phyloP scores from a whole-genome alignment of 306 rosid species.

The Cicer bijugum region DNA sequence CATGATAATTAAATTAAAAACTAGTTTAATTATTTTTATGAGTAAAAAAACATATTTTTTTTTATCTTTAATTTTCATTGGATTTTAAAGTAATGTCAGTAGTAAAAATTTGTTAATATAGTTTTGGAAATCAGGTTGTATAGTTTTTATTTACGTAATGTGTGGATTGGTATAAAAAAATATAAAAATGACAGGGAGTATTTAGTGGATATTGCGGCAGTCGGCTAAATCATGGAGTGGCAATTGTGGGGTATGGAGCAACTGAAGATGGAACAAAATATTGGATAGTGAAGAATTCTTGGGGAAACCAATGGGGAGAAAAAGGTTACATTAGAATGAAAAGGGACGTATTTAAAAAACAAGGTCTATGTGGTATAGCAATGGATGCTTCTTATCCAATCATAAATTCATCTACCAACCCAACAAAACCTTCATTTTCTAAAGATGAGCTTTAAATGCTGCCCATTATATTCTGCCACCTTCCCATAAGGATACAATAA shows the following conservation, averaged over 20 bases:
- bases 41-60: no score
- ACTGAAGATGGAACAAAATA: slow-evolving; percentile 74
- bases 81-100: no score
- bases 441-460: slow-evolving; percentile 63
- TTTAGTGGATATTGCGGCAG: slow-evolving; percentile 72
- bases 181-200: slow-evolving; percentile 62
- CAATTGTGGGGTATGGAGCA: slow-evolving; percentile 78
- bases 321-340: slow-evolving; percentile 78
- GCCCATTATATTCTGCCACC: no score
- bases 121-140: no score
- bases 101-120: no score
- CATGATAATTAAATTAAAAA: no score
- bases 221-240: slow-evolving; percentile 82
- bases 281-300: slow-evolving; percentile 83
- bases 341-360: slow-evolving; percentile 48
- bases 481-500: slow-evolving; percentile 3
- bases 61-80: no score
- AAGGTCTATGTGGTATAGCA: slow-evolving; percentile 80
- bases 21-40: no score
- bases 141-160: no score
- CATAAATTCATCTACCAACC: slow-evolving; percentile 57
- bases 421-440: slow-evolving; percentile 38
- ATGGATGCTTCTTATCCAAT: slow-evolving; percentile 84
- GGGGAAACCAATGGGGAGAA: slow-evolving; percentile 95
- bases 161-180: no score